Conservation (phyloP, 208 protist species). For the Leishmania major region DNA sequence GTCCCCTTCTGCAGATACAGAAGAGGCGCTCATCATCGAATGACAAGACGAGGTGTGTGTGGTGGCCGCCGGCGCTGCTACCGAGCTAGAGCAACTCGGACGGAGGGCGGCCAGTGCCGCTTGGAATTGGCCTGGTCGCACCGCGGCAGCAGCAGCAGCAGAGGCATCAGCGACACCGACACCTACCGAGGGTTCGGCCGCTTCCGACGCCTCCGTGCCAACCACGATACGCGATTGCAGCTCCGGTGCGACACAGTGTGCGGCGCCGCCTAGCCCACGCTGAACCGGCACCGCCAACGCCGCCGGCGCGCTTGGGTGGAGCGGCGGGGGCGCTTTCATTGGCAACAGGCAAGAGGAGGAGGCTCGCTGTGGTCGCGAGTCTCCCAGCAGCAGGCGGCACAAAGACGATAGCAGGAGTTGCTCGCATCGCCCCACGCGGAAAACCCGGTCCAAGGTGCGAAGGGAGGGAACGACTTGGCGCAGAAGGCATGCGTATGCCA, state of each 20-base stretch:
- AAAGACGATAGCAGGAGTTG: conserved; percentile 12
- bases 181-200: not conserved
- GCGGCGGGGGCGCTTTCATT: conserved; percentile 13
- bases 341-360: not conserved
- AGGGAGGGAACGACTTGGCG: conserved; percentile 28
- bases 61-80: conserved; percentile 1
- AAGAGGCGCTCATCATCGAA: conserved; percentile 6
- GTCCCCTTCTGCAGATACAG: not conserved
- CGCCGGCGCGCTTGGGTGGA: conserved; percentile 10
- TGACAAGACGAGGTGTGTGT: conserved; percentile 14
- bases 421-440: conserved; percentile 18
- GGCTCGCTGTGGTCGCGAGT: not conserved
- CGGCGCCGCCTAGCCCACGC: conserved; percentile 25
- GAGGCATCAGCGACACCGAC: not conserved
- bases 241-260: conserved; percentile 24
- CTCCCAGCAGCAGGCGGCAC: conserved; percentile 12
- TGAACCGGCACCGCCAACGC: not conserved
- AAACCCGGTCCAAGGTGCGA: conserved; percentile 6
- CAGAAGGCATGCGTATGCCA: conserved; percentile 29
- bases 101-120: conserved; percentile 31
- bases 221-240: conserved; percentile 33
- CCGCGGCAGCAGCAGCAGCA: not conserved
- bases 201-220: not conserved
- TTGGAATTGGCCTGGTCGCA: conserved; percentile 22
- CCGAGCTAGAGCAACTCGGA: conserved; percentile 14